Conservation (phyloP, 768 basidiomycete genomes). For the Hericium rajendrae region DNA sequence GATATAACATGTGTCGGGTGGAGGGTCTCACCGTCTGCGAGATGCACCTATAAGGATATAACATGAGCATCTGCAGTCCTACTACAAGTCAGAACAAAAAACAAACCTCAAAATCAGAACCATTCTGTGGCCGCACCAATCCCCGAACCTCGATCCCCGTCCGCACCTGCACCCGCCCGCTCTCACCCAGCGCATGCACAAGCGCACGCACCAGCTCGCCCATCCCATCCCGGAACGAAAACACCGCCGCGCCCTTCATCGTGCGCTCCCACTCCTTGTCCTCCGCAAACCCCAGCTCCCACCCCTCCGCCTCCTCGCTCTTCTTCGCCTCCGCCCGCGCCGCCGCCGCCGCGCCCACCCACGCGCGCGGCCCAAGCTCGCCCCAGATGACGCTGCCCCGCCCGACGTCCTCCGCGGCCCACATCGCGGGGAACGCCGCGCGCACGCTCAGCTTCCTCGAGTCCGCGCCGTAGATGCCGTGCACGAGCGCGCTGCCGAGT, state of each 20-base stretch:
- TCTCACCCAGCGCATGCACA: slow-evolving; percentile 31
- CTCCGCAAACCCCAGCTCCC: slow-evolving; percentile 35
- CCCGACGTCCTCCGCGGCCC: slow-evolving; percentile 58
- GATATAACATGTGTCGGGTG: slow-evolving; percentile 66
- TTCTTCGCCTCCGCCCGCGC: slow-evolving; percentile 5
- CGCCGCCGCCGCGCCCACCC: slow-evolving; percentile 7
- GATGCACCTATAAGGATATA: slow-evolving; percentile 22
- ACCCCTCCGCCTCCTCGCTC: slow-evolving; percentile 19
- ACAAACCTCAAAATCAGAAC: slow-evolving; percentile 38
- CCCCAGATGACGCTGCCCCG: slow-evolving; percentile 65
- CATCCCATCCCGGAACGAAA: slow-evolving; percentile 74
- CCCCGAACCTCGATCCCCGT: slow-evolving; percentile 30
- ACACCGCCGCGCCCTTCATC: slow-evolving; percentile 63
- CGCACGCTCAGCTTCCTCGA: slow-evolving; percentile 64
- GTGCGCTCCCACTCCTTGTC: slow-evolving; percentile 12
- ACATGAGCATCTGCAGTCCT: neutral
- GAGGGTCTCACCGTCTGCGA: slow-evolving; percentile 24
- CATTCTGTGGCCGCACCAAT: slow-evolving; percentile 22
- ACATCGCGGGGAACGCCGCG: slow-evolving; percentile 67
- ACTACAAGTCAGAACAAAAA: neutral
- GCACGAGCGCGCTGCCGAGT: slow-evolving; percentile 71
- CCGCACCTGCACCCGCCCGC: slow-evolving; percentile 51
- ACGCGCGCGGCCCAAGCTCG: slow-evolving; percentile 25
- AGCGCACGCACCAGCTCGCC: slow-evolving; percentile 54
- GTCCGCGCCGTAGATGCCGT: slow-evolving; percentile 91